phyloP scores from a whole-genome alignment of 1,139 yeast species.

The Candida sanyaensis region DNA sequence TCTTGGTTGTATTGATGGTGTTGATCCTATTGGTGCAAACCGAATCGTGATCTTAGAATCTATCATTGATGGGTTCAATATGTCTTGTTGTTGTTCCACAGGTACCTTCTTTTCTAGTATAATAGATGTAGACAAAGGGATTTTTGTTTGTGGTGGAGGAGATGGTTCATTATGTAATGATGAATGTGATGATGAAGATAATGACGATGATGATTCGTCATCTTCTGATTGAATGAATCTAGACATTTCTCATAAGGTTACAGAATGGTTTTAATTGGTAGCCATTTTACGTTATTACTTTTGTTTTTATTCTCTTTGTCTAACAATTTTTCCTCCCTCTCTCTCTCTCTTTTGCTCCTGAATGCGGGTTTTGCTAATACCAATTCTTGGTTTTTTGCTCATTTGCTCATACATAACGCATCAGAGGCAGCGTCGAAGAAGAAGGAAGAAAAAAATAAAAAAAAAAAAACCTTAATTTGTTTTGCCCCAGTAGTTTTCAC shows the following conservation, averaged over 20 bases:
- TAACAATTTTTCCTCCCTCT: no score
- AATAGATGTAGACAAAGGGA: slow-evolving; percentile 28
- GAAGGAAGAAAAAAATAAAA: not conserved
- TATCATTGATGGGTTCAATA: not conserved
- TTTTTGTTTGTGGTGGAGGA: slow-evolving; percentile 11
- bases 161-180: not conserved
- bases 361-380: not conserved
- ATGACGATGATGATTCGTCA: slow-evolving; percentile 15
- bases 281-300: not conserved
- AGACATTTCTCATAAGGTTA: slow-evolving; percentile 2
- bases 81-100: slow-evolving; percentile 13
- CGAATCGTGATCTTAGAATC: slow-evolving; percentile 41
- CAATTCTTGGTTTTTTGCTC: no score
- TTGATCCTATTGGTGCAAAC: slow-evolving; percentile 61
- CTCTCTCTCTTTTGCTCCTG: not conserved
- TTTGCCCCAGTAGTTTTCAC: not conserved
- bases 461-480: not conserved
- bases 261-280: not conserved
- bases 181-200: slow-evolving; percentile 9
- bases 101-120: slow-evolving; percentile 21
- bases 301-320: no score
- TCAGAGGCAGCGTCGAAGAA: not conserved
- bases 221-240: slow-evolving; percentile 17
- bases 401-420: no score
- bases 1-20: slow-evolving; percentile 49